Percentiles rank a stretch among this genome's conserved stretches.
Conservation (phyloP, 2,329 filamentous ascomycete species). For the Fusarium sp. region DNA sequence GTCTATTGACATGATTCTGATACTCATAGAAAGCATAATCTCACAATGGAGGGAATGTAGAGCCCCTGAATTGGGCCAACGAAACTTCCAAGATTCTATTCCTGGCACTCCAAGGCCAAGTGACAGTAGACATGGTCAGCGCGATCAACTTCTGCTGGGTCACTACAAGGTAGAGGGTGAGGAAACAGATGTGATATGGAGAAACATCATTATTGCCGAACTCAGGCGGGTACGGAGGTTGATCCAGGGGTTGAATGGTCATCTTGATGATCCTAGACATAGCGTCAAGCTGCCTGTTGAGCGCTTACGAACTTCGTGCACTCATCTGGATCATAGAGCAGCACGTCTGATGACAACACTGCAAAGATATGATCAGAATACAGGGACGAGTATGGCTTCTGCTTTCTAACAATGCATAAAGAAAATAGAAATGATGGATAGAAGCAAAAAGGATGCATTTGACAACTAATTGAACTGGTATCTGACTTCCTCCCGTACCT, state of each 20-base stretch:
- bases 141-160: not conserved
- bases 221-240: not conserved
- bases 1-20: not conserved
- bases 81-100: not conserved
- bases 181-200: not conserved
- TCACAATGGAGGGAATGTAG: not conserved
- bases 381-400: not conserved
- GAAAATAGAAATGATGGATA: not conserved
- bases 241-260: not conserved
- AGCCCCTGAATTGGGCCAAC: not conserved
- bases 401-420: not conserved
- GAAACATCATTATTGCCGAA: not conserved
- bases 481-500: not conserved
- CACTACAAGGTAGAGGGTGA: not conserved
- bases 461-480: constrained; percentile 2
- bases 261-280: not conserved
- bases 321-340: not conserved
- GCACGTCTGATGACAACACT: not conserved
- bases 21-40: not conserved
- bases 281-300: not conserved
- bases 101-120: not conserved
- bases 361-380: not conserved
- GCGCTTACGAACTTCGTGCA: not conserved
- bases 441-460: not conserved
- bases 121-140: not conserved